Evolutionary conservation across 306 rosid species (phyloP), one percentile per base, ranked within the genome.

Genomic region (Pterocarpus macrocarpus): DNA sequence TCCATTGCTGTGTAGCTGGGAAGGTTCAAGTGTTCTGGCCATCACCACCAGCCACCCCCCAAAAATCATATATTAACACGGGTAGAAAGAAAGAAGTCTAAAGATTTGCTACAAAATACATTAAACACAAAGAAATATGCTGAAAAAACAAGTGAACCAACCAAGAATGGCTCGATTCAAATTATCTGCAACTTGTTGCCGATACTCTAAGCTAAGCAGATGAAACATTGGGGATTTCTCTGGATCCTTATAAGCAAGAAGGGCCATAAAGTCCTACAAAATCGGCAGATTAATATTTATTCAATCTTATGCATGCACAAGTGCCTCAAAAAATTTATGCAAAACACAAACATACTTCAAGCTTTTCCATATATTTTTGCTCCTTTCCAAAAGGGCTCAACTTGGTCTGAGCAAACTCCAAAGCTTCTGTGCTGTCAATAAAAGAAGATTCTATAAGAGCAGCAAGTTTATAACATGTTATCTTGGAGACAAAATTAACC

Each of bases 171-270:
- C 93, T 77, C 88, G 89, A 81, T 92, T 94, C 73, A 94, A 86
- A 81, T 83, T 87, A 55, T 92, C 98, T 69, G 97, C 93, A 80
- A 94, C 92, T 74, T 88, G 81, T 80, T 92, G 93, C 70, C 96
- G 87, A 56, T 89, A 67, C n/a, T 90, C 98, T 73, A 80, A 59
- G 87, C 97, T 85, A 78, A 95, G 98, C 82, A 91, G 84, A 90
- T 87, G 89, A 90, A 95, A 90, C 97, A 89, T 84, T 39, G 99
- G 99, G 71, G 97, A 86, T 67, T 89, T 92, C 69, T 95, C 98
- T n/a, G 93, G 98, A 52, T 95, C 99, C 76, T 91, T 87, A 63
- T 90, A 95, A 41, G 99, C 98, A 81, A 95, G 94, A 85, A 95
- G 90, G 61, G 97, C 92, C 87, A 93, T 88, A 67, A 89, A 88